Conservation (phyloP, 1,139 yeast genomes). For the Blastobotrys petasosporus region DNA sequence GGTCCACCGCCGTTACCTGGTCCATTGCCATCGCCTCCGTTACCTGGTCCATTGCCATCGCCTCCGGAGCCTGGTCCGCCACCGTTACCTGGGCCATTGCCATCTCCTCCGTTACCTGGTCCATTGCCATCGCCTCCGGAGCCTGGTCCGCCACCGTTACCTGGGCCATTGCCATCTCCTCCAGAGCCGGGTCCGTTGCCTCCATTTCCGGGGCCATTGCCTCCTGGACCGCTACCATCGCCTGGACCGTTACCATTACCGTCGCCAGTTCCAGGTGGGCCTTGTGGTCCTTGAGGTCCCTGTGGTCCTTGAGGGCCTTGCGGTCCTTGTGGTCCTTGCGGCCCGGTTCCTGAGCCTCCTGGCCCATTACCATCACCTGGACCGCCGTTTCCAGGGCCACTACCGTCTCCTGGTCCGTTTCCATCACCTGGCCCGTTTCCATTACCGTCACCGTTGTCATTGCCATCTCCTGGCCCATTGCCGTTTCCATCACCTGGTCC, state of each 20-base stretch:
- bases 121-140: slow-evolving; percentile 8
- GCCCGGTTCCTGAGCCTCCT: slow-evolving; percentile 9
- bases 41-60: too few species aligned
- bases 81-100: slow-evolving; percentile 5
- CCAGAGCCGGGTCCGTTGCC: slow-evolving; percentile 14
- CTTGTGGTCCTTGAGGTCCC: too few species aligned
- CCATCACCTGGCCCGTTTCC: background rate
- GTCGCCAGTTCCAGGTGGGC: too few species aligned
- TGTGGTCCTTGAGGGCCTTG: too few species aligned
- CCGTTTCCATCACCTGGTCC: slow-evolving; percentile 12
- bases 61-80: slow-evolving; percentile 5
- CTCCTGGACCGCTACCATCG: slow-evolving; percentile 13
- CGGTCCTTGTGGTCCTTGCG: slow-evolving; percentile 3
- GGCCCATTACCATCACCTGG: slow-evolving; percentile 5
- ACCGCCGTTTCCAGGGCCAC: slow-evolving; percentile 4
- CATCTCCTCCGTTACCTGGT: slow-evolving; percentile 12
- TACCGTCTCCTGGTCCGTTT: background rate
- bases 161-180: slow-evolving; percentile 4
- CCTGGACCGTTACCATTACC: too few species aligned
- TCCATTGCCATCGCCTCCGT: slow-evolving; percentile 9
- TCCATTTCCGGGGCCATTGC: slow-evolving; percentile 7
- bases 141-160: slow-evolving; percentile 14
- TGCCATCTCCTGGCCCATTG: slow-evolving; percentile 12
- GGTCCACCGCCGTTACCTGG: slow-evolving; percentile 12
- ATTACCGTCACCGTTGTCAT: background rate